Base-by-base conservation (phyloP, 2,329 filamentous ascomycete genomes). In the Cucurbitaria berberidis region DNA sequence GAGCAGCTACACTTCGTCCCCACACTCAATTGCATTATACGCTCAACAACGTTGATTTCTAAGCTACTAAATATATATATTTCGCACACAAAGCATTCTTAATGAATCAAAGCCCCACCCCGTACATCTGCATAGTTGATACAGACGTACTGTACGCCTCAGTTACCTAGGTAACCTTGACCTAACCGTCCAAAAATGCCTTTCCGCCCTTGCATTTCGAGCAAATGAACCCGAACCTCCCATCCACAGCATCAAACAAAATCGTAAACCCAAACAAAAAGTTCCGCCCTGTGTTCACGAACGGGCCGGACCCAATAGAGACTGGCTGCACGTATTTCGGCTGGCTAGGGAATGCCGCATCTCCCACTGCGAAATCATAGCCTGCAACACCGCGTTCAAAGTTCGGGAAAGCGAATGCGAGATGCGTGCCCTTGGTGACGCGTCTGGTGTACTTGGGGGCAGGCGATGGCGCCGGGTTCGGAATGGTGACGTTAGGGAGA, bases 201-300 rank as follows among this genome's bases (percentile, higher is more conserved):
- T n/a, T n/a, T n/a, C n/a, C n/a, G n/a, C n/a, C 26, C 5, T 19
- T 11, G 76, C 53, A 55, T 19, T 35, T 42, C 21, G 35, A 24
- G 35, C 48, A 56, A 27, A 52, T 57, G n/a, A 60, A 49, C 13
- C 57, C 57, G 38, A 50, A 60, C 15, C 45, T 29, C 2, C 57
- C 57, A 1, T 35, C 44, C 15, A 43, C 19, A 1, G 57, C 57
- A 50, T 60, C 54, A 39, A 53, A 60, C 6, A 46, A 35, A 2
- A 60, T 47, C 18, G 15, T 35, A 42, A 55, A 60, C 11, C 48
- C 45, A 36, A 30, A 47, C 13, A 60, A 29, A 16, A 60, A 46
- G 15, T 48, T 53, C 21, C 54, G 47, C 27, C 57, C 57, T 6
- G 46, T 46, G 30, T 55, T 54, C 3, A 60, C 51, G 30, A 48